These are phyloP conservation scores for Aaosphaeria pasadenensis DNA, from an alignment of 2,329 filamentous ascomycete genomes.

Conservation along the genomic window DNA sequence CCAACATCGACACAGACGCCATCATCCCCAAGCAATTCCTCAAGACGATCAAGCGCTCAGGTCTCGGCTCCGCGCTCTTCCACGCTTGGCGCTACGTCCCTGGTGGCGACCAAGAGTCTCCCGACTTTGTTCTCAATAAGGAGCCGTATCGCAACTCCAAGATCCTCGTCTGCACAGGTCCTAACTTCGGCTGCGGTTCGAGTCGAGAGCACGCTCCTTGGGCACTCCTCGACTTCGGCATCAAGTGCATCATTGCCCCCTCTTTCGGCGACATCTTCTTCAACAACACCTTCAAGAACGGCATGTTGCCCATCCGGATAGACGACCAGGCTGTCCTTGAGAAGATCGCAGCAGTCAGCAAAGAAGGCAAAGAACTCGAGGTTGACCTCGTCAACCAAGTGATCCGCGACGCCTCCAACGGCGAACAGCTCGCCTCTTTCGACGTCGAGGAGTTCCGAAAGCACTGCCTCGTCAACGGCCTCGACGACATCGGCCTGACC, in stretches of 20 bases:
- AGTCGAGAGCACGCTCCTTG: conserved; percentile 95
- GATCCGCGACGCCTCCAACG: conserved; percentile 71
- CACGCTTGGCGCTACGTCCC: conserved; percentile 71
- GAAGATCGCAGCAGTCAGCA: conserved; percentile 72
- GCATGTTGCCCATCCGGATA: conserved; percentile 87
- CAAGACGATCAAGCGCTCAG: conserved; percentile 98
- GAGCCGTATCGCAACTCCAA: conserved; percentile 80
- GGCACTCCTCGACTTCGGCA: conserved; percentile 95
- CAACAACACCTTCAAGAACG: conserved; percentile 99
- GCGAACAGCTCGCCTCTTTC: conserved; percentile 72
- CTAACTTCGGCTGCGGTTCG: conserved; percentile 93
- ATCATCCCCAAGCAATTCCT: conserved; percentile 99
- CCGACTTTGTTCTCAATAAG: conserved; percentile 85
- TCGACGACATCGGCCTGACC: conserved; percentile 93
- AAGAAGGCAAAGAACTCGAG: conserved; percentile 78
- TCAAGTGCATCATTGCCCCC: conserved; percentile 88
- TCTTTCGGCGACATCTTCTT: conserved; percentile 93
- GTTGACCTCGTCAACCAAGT: conserved; percentile 83
- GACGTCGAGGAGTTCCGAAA: conserved; percentile 92
- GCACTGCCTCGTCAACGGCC: conserved; percentile 87
- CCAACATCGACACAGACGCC: conserved; percentile 97
- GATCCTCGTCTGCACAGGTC: conserved; percentile 86
- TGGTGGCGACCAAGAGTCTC: conserved; percentile 67
- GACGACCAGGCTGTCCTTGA: conserved; percentile 64
- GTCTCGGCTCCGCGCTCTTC: conserved; percentile 85